Evolutionary conservation across 2,329 filamentous ascomycete genomes (phyloP).

Genomic region (Pezicula carpinea): DNA sequence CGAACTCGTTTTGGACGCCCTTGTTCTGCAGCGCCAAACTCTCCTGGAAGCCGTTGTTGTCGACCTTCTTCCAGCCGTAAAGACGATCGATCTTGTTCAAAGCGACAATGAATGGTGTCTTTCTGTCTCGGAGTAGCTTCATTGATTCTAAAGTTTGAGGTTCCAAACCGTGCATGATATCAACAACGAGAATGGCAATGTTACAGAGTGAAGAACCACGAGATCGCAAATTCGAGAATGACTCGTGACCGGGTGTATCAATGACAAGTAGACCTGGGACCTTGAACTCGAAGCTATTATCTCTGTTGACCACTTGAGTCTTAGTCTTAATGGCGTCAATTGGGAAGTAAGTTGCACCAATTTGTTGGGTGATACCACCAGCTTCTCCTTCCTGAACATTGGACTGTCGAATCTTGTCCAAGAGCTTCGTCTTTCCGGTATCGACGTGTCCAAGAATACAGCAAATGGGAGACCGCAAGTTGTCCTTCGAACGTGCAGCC

Average conservation of each 20-base stretch:
- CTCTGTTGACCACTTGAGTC: slow-evolving; percentile 87
- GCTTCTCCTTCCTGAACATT: slow-evolving; percentile 99
- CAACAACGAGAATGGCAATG: slow-evolving; percentile 97
- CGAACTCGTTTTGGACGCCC: slow-evolving; percentile 90
- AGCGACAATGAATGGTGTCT: slow-evolving; percentile 97
- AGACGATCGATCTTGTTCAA: slow-evolving; percentile 99
- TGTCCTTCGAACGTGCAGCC: slow-evolving; percentile 85
- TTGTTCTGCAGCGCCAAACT: slow-evolving; percentile 86
- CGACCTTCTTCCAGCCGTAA: slow-evolving; percentile 97
- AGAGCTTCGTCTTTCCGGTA: slow-evolving; percentile 98
- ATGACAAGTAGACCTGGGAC: slow-evolving; percentile 95
- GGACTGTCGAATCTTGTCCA: slow-evolving; percentile 97
- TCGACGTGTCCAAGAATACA: slow-evolving; percentile 99
- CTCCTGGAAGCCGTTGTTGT: slow-evolving; percentile 97
- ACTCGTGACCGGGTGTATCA: slow-evolving; percentile 99
- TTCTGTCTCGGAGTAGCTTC: slow-evolving; percentile 84
- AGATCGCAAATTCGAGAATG: slow-evolving; percentile 96
- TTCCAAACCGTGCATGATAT: slow-evolving; percentile 99
- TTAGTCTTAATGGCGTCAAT: slow-evolving; percentile 89
- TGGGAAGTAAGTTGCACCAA: slow-evolving; percentile 98
- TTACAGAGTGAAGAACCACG: slow-evolving; percentile 98
- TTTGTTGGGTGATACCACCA: slow-evolving; percentile 98
- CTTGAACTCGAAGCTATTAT: slow-evolving; percentile 91
- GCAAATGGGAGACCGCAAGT: slow-evolving; percentile 96
- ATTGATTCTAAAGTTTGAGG: slow-evolving; percentile 97